Evolutionary conservation across 495 filamentous ascomycete genomes (phyloP), one percentile per base, ranked within the genome.

Genomic region (Trichoderma gamsii): DNA sequence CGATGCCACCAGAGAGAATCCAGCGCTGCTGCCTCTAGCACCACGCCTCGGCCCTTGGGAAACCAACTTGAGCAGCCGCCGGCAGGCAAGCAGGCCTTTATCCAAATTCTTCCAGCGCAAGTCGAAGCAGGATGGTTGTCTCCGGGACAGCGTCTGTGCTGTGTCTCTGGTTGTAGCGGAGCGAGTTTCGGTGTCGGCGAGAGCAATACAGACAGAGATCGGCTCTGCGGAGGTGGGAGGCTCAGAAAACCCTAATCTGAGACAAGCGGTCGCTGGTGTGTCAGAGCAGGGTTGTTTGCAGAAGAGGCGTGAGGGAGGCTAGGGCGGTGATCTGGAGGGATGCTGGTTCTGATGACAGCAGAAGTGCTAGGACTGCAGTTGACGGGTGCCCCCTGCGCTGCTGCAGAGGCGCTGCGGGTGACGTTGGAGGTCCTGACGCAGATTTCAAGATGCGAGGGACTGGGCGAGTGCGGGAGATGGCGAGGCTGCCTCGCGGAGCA

Each of bases 1-100:
- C 85, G 73, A 75, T 44, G 76, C 25, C n/a, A 8, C 23, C 64
- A 41, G 71, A 32, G 69, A 64, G 69, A 67, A 63, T 68, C 70
- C 69, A 69, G 59, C 67, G 56, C 27, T 13, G 67, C 38, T 29
- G 23, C 29, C 27, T 23, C 25, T 25, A 32, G 27, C 25, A 11
- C 27, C 25, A 27, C 56, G 27, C 56, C 56, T 61, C 56, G 56
- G 56, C 56, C 29, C 25, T 23, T 61, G 56, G 16, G 29, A 27
- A 27, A 25, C 56, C 56, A 61, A 32, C 56, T 61, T 29, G 23
- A 61, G 44, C 44, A 15, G 56, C 56, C 23, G 56, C 56, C 25
- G 25, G 51, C 51, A 56, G 51, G 51, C 56, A 3, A 61, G 25
- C 56, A 61, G 11, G 25, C 25, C 56, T 32, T 13, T 29, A 61